Conservation (phyloP, 352 stramenopile genomes). For the Globisporangium radiosum region DNA sequence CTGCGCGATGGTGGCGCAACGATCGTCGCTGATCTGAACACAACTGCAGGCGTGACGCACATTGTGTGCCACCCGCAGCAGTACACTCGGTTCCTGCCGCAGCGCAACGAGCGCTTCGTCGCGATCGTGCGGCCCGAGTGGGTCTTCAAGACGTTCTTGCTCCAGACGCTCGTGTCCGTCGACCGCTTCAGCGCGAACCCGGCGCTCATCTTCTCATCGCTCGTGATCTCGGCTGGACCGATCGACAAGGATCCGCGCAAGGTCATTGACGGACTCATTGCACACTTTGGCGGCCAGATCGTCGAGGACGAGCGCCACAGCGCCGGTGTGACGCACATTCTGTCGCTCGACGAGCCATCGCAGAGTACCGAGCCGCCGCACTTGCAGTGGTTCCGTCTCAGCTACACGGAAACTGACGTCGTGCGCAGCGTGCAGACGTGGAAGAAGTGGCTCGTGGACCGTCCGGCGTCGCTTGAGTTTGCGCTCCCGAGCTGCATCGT, state of each 20-base stretch:
- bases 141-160: constrained; percentile 68
- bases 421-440: constrained; percentile 31
- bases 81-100: constrained; percentile 38
- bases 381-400: constrained; percentile 37
- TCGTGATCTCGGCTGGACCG: constrained; percentile 59
- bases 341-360: constrained; percentile 48
- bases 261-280: constrained; percentile 73
- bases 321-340: constrained; percentile 57
- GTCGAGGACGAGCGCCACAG: constrained; percentile 44
- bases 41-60: constrained; percentile 37
- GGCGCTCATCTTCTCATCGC: constrained; percentile 64
- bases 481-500: constrained; percentile 51
- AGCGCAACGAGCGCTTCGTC: constrained; percentile 62
- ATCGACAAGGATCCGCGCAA: constrained; percentile 79
- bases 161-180: constrained; percentile 53
- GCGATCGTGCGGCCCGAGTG: constrained; percentile 71
- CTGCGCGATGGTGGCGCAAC: constrained; percentile 54
- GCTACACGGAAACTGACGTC: constrained; percentile 40
- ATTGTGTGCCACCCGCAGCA: constrained; percentile 61
- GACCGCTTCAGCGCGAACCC: constrained; percentile 78
- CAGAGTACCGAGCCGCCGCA: constrained; percentile 24
- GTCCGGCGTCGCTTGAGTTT: constrained; percentile 29
- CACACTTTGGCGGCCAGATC: constrained; percentile 76
- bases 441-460: constrained; percentile 30
- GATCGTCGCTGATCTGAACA: constrained; percentile 25